A percentile compares a stretch with the other conserved stretches of the same genome.
These are phyloP conservation scores for Aspergillus fischeri DNA, from an alignment of 2,329 filamentous ascomycete species.

Conservation along the genomic window DNA sequence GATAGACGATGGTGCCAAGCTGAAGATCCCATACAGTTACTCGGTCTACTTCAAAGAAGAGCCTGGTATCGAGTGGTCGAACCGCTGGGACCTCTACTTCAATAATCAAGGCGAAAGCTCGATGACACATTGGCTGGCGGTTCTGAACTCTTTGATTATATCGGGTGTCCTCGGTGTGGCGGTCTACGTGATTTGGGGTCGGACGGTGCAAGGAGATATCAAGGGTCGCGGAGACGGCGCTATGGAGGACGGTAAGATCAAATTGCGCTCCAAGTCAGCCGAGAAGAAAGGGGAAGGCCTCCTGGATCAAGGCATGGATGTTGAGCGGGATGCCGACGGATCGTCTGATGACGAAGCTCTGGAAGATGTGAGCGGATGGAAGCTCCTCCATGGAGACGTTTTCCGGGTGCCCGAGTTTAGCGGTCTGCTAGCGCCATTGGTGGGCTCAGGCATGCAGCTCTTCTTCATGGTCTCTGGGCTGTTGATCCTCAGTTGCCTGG, in stretches of 20 bases:
- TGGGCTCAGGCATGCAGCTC: slow-evolving; percentile 83
- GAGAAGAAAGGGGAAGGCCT: slow-evolving; percentile 56
- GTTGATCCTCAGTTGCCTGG: slow-evolving; percentile 67
- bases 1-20: slow-evolving; percentile 59
- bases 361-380: slow-evolving; percentile 84
- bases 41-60: slow-evolving; percentile 88
- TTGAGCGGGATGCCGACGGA: slow-evolving; percentile 51
- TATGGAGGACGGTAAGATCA: slow-evolving; percentile 64
- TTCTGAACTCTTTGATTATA: slow-evolving; percentile 82
- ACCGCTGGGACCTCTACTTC: slow-evolving; percentile 86
- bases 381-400: slow-evolving; percentile 81
- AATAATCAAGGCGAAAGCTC: slow-evolving; percentile 79
- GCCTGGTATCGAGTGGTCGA: slow-evolving; percentile 72
- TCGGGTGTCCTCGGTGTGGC: slow-evolving; percentile 73
- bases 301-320: slow-evolving; percentile 56
- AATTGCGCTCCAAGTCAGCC: slow-evolving; percentile 42
- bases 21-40: slow-evolving; percentile 80
- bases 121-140: slow-evolving; percentile 82
- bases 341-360: slow-evolving; percentile 67
- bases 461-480: slow-evolving; percentile 75
- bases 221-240: slow-evolving; percentile 65
- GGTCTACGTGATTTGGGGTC: slow-evolving; percentile 74
- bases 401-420: slow-evolving; percentile 71
- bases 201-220: slow-evolving; percentile 74
- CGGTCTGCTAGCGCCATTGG: slow-evolving; percentile 69